These are phyloP conservation scores for Sarocladium brachiariae DNA, from an alignment of 2,329 filamentous ascomycete species.

Conservation along the genomic window DNA sequence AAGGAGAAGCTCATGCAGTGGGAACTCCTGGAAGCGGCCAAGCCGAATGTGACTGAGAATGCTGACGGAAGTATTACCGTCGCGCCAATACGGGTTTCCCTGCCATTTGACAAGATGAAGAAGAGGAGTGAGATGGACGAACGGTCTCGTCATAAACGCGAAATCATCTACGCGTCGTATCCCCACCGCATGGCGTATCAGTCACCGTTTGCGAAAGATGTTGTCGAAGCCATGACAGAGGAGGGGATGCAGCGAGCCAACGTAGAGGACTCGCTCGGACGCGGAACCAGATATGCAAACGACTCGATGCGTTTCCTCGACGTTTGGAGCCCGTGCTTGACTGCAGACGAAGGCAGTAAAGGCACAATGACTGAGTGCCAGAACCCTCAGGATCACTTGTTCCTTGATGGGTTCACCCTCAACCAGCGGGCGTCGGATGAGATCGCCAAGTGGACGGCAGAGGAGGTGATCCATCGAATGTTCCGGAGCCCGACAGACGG, in stretches of 20 bases:
- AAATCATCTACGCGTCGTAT: constrained; percentile 25
- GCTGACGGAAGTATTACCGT: constrained; percentile 16
- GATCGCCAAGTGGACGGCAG: constrained; percentile 15
- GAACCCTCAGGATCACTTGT: constrained; percentile 40
- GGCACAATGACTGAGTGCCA: constrained; percentile 26
- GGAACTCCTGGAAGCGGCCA: constrained; percentile 31
- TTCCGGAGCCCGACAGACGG: not conserved
- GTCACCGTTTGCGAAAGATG: constrained; percentile 31
- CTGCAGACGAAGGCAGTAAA: constrained; percentile 13
- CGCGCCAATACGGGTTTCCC: constrained; percentile 11
- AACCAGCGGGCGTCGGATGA: constrained; percentile 24
- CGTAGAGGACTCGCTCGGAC: constrained; percentile 35
- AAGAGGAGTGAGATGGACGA: constrained; percentile 11
- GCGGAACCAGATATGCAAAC: constrained; percentile 28
- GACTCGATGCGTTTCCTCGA: constrained; percentile 32
- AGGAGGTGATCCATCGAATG: constrained; percentile 14
- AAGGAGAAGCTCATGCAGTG: constrained; percentile 35
- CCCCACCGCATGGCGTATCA: constrained; percentile 35
- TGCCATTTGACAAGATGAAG: too few species aligned
- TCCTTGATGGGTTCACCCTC: constrained; percentile 44
- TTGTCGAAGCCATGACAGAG: constrained; percentile 40
- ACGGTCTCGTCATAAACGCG: not conserved
- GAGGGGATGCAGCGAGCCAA: constrained; percentile 37
- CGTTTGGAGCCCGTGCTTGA: constrained; percentile 36
- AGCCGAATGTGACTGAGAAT: constrained; percentile 30